Base-by-base conservation (phyloP, 495 filamentous ascomycete genomes). In the Hyaloscypha variabilis region DNA sequence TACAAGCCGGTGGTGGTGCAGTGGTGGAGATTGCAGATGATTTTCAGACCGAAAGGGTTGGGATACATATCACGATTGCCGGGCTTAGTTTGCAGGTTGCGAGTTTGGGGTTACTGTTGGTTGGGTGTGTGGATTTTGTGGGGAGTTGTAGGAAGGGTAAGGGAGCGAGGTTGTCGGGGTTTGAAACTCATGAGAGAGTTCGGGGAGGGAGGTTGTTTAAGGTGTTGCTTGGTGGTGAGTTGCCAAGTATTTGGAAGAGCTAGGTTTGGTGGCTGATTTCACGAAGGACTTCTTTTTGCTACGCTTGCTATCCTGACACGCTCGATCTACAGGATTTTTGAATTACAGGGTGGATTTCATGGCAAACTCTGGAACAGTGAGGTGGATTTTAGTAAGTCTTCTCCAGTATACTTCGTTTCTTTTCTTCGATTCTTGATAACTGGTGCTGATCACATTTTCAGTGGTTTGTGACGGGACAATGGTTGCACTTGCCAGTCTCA, bases 391-490 rank as follows among this genome's bases (percentile, higher is more conserved):
- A 86, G 39, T 46, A 19, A 46, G 39, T 46, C 4, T 17, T 17
- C 39, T 19, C 4, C 11, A 46, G 13, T 3, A 13, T 17, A 17
- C 6, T 46, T 17, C 31, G 13, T 46, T 46, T 46, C 39, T 1
- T 1, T 19, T 14, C 19, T 46, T 1, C 39, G 4, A 46, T 46
- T 14, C 11, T 17, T 17, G 1, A 46, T 46, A 4, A 19, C 3
- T 46, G 2, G 17, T 19, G 10, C 39, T 14, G 3, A 46, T 17
- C 19, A 17, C 39, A 3, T 46, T 11, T 46, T 46, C 17, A 46
- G 39, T 92, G 76, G 78, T 89, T 28, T 82, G 91, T 23, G 90
- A 92, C 76, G 86, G 89, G 24, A 76, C 83, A 23, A 87, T 91
- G 86, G 83, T 92, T 67, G 73, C 79, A 11, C 65, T 85, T 23